Evolutionary conservation across 2,329 filamentous ascomycete species (phyloP).

Genomic region (Diaporthe ilicicola): DNA sequence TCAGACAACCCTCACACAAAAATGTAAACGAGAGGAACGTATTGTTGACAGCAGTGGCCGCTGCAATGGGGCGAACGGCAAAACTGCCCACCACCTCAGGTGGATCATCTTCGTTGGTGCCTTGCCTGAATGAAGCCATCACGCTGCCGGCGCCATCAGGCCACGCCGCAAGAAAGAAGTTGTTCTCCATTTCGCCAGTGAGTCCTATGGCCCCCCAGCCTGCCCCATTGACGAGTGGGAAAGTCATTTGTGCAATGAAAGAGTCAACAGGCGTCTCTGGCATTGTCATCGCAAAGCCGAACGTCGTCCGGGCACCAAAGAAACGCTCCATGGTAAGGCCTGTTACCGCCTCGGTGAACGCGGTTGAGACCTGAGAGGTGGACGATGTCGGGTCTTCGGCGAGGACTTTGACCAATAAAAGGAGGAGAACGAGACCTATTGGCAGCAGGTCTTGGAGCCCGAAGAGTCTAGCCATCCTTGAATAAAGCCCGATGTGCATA

Average conservation of each 20-base stretch:
- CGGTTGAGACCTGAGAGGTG: background rate
- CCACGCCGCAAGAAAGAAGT: conserved; percentile 55
- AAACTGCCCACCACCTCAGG: conserved; percentile 52
- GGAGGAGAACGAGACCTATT: background rate
- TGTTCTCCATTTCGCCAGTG: conserved; percentile 53
- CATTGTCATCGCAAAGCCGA: conserved; percentile 53
- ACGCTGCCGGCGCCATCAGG: conserved; percentile 49
- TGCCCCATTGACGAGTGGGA: conserved; percentile 47
- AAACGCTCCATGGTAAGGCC: conserved; percentile 49
- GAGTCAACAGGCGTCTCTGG: conserved; percentile 49
- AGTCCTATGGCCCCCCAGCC: conserved; percentile 41
- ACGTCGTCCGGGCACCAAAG: conserved; percentile 49
- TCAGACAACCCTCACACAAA: background rate
- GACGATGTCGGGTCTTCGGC: conserved; percentile 7
- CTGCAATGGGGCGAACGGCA: conserved; percentile 38
- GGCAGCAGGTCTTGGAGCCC: background rate
- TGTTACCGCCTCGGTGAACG: conserved; percentile 45
- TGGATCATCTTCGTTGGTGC: conserved; percentile 52
- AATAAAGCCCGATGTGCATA: background rate
- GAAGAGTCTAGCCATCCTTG: background rate
- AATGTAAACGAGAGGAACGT: conserved; percentile 5
- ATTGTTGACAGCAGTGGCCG: background rate
- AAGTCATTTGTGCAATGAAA: conserved; percentile 57
- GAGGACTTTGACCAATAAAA: background rate
- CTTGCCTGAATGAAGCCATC: conserved; percentile 53